These are phyloP conservation scores for Boletales sp. DNA, from an alignment of 768 basidiomycete genomes.

Conservation along the genomic window DNA sequence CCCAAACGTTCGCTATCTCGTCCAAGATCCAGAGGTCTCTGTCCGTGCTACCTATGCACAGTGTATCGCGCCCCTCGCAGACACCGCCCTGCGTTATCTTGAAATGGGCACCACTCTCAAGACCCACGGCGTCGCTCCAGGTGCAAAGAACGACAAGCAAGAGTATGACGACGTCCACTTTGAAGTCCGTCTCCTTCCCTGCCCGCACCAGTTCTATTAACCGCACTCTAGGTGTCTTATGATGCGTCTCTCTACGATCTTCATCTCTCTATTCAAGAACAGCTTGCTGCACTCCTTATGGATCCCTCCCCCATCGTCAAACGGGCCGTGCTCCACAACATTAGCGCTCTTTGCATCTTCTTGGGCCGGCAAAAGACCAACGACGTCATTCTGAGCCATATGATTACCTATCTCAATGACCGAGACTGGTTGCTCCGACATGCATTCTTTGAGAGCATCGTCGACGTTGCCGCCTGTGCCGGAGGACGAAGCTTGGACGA, in stretches of 20 bases:
- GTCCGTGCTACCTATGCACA: constrained; percentile 81
- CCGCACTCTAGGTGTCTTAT: constrained; percentile 72
- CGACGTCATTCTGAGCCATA: constrained; percentile 86
- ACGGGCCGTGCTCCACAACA: constrained; percentile 82
- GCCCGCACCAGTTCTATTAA: neutral
- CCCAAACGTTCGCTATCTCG: constrained; percentile 80
- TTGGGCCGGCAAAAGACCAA: constrained; percentile 91
- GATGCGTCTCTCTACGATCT: constrained; percentile 85
- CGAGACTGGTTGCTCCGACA: constrained; percentile 88
- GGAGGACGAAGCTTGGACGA: constrained; percentile 90
- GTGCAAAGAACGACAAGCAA: constrained; percentile 44
- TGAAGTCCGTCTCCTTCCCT: constrained; percentile 49
- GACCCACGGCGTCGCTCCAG: constrained; percentile 64
- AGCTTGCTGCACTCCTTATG: constrained; percentile 80
- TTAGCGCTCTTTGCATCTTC: constrained; percentile 89
- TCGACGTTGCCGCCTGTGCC: constrained; percentile 92
- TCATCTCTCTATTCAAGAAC: constrained; percentile 81
- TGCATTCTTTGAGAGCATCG: constrained; percentile 94
- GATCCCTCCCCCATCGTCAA: constrained; percentile 89
- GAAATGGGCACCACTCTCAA: constrained; percentile 93
- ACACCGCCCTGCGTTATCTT: constrained; percentile 81
- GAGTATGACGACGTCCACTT: constrained; percentile 78
- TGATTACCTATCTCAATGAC: constrained; percentile 85
- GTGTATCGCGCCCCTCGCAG: constrained; percentile 79
- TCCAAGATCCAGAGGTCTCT: constrained; percentile 81